Evolutionary conservation across 2,329 filamentous ascomycete species (phyloP).

Genomic region (Aureobasidium sp.): DNA sequence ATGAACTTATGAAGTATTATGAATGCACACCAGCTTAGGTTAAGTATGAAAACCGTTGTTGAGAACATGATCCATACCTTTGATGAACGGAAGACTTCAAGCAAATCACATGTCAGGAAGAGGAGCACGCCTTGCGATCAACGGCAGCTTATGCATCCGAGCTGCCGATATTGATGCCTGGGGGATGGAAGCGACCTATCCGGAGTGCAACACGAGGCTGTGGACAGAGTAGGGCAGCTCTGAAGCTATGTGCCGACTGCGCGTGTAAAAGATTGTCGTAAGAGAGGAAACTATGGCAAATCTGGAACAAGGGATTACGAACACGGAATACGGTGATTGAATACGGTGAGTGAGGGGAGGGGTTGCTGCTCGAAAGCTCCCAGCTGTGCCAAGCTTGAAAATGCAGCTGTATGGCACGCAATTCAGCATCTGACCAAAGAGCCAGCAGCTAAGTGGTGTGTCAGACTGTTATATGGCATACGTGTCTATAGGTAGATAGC

Average conservation of each 20-base stretch:
- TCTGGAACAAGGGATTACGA: neutral
- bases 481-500: neutral
- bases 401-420: too few relatives aligned
- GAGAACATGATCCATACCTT: neutral
- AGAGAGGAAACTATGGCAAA: neutral
- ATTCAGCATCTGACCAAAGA: neutral
- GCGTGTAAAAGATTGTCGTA: neutral
- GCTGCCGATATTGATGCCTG: neutral
- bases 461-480: neutral
- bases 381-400: neutral
- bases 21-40: neutral
- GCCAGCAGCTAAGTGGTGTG: neutral
- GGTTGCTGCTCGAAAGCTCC: neutral
- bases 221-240: neutral
- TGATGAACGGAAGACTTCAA: neutral
- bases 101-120: conserved; percentile 5
- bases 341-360: conserved; percentile 9
- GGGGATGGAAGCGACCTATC: neutral
- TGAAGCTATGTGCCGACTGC: neutral
- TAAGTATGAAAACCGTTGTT: neutral
- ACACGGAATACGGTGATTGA: neutral
- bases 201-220: neutral
- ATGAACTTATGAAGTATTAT: neutral
- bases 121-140: neutral
- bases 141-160: neutral